Evolutionary conservation across 371 early-diverging fungal genomes (phyloP).

Genomic region (Mycotypha africana): DNA sequence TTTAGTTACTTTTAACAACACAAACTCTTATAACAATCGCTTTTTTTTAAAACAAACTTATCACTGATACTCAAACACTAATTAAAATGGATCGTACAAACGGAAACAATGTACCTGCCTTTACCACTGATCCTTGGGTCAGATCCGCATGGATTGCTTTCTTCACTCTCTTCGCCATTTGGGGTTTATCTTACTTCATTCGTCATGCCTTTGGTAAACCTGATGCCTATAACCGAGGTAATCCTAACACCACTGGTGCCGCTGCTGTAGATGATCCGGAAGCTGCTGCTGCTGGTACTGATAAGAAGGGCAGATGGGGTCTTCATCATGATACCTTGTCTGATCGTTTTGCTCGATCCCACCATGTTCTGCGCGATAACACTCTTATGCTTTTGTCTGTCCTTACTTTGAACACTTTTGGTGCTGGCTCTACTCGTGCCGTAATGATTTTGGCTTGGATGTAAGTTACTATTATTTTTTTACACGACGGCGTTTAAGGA

Average conservation of each 20-base stretch:
- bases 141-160: conserved; percentile 33
- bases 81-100: too few species aligned
- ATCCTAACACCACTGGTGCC: background rate
- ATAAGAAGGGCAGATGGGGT: conserved; percentile 1
- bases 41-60: too few species aligned
- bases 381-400: conserved; percentile 29
- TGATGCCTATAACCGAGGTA: conserved; percentile 1
- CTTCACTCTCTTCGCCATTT: conserved; percentile 27
- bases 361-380: conserved; percentile 31
- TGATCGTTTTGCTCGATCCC: conserved; percentile 14
- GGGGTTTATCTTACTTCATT: conserved; percentile 34
- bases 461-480: conserved; percentile 8
- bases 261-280: conserved; percentile 15
- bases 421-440: conserved; percentile 17
- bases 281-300: conserved; percentile 12
- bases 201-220: conserved; percentile 29
- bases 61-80: too few species aligned
- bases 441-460: conserved; percentile 30
- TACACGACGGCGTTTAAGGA: too few species aligned
- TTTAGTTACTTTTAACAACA: too few species aligned
- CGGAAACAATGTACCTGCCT: background rate
- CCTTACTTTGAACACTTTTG: conserved; percentile 23
- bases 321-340: background rate
- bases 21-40: too few species aligned
- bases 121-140: conserved; percentile 24